Evolutionary conservation across 208 protist genomes (phyloP).

Genomic region (Trypanosoma conorhini): DNA sequence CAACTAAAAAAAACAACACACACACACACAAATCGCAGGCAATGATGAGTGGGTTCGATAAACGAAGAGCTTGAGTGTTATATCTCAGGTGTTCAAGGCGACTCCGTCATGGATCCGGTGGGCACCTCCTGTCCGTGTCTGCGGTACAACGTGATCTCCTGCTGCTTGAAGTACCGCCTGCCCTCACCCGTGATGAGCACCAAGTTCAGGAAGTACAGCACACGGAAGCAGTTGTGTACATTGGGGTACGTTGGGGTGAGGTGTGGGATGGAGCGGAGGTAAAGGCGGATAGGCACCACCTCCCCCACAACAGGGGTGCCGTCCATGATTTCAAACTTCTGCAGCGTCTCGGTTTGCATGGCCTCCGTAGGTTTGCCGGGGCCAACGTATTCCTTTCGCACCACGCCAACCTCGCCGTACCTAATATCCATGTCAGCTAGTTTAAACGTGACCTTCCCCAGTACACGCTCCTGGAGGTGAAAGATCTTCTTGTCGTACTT

Average conservation of each 20-base stretch:
- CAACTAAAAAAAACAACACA: no score
- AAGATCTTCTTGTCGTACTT: conserved; percentile 84
- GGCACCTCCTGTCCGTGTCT: conserved; percentile 55
- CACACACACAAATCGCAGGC: neutral
- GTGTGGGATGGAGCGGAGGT: conserved; percentile 69
- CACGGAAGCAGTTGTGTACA: conserved; percentile 66
- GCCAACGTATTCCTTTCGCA: conserved; percentile 72
- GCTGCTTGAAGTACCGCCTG: conserved; percentile 91
- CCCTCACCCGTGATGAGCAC: conserved; percentile 76
- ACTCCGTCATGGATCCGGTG: conserved; percentile 7
- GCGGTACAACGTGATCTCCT: conserved; percentile 86
- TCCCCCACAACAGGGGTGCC: conserved; percentile 88
- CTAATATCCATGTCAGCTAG: conserved; percentile 71
- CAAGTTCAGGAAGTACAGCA: conserved; percentile 89
- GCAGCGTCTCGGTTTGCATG: conserved; percentile 76
- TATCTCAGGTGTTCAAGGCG: neutral
- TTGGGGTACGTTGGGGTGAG: conserved; percentile 83
- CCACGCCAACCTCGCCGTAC: conserved; percentile 73
- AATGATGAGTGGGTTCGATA: neutral
- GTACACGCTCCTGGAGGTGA: conserved; percentile 72
- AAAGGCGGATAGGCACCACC: conserved; percentile 90
- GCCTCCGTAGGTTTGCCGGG: conserved; percentile 32
- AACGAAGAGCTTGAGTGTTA: neutral
- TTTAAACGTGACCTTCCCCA: conserved; percentile 85
- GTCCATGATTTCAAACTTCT: conserved; percentile 93